phyloP scores from a whole-genome alignment of 345 rosid species.

The Eucalyptus viminalis region DNA sequence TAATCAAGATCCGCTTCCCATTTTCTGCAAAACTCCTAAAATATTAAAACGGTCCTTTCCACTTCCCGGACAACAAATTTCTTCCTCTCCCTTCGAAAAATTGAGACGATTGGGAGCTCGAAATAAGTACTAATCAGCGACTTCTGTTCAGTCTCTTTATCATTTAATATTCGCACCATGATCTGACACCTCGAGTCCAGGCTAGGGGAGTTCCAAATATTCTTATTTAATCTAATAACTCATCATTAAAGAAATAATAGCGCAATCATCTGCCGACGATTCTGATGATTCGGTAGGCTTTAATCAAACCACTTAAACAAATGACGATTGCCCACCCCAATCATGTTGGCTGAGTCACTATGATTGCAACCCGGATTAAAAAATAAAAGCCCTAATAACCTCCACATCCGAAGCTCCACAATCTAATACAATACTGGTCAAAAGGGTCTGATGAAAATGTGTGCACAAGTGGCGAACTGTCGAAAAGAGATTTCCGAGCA shows the following conservation, averaged over 20 bases:
- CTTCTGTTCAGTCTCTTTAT: neutral
- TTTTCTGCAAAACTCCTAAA: neutral
- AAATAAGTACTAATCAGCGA: neutral
- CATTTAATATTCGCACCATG: neutral
- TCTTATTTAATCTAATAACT: neutral
- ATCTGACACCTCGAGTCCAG: neutral
- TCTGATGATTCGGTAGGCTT: neutral
- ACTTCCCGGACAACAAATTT: neutral
- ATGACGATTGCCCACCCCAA: neutral
- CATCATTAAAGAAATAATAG: neutral
- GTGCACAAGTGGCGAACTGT: neutral
- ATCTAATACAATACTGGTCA: neutral
- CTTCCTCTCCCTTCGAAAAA: neutral
- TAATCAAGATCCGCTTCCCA: neutral
- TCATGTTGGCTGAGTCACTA: neutral
- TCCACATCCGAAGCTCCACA: neutral
- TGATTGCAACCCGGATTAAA: neutral
- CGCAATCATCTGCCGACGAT: neutral
- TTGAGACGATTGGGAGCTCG: neutral
- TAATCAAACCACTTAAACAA: neutral
- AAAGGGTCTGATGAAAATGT: neutral
- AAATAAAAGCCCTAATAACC: neutral
- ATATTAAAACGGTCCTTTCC: neutral
- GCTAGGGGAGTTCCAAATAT: neutral
- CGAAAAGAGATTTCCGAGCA: neutral